Base-by-base conservation (phyloP, 345 rosid species). In the Bruguiera gymnorhiza region DNA sequence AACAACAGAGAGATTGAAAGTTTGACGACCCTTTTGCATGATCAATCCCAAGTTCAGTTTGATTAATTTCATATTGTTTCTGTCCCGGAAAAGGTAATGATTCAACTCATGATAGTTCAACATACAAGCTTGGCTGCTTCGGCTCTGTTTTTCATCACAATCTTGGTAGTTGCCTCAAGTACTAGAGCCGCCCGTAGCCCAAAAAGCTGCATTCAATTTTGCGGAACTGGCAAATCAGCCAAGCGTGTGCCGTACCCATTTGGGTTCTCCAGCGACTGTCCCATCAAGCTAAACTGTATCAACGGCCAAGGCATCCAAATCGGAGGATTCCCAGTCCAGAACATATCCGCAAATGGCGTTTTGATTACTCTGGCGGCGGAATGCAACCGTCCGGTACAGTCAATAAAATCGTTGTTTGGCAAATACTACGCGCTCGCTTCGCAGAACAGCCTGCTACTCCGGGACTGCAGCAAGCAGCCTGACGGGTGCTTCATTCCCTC, bases 201-300 rank as follows among this genome's bases (percentile, higher is more conserved):
- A 6, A 31, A 18, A 13, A 0, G 0, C 6, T 86, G 94, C 83
- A 0, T 0, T 0, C 61, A 67, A 23, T 50, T 65, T 0, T 93
- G 99, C 69, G 87, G 81, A 31, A 26, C 13, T 0, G 78, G 74
- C 16, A 65, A 79, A 29, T 70, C 56, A 11, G 31, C 70, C 1
- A 69, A 29, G 19, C 2, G 9, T 11, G 72, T 89, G 16, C 74
- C 79, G 29, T 88, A 84, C 65, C 99, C 99, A 0, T 95, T 92
- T 69, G 97, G 97, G n/a, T 92, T 90, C 79, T 79, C 96, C 1
- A 0, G 26, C 13, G 79, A 62, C 6, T 92, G 91, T 62, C 65
- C 21, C 36, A 90, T 95, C 81, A 48, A 0, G 5, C 71, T 95
- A 19, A 34, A 26, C 24, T 95, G 99, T 75, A 0, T 31, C 2